Conservation (phyloP, 306 rosid species). For the Vigna reflexopilosa region DNA sequence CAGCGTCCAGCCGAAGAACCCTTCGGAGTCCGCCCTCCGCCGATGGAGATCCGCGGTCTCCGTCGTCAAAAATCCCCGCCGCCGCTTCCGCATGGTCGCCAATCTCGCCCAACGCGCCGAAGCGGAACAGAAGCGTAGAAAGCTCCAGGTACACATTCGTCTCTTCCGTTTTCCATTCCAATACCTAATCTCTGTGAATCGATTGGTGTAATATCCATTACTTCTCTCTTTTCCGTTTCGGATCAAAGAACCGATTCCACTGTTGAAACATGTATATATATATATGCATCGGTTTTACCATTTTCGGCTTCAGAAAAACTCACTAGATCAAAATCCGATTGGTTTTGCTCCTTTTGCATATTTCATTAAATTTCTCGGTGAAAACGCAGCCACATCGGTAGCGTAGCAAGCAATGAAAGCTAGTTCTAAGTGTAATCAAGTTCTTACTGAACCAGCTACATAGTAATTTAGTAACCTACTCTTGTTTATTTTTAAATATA, state of each 20-base stretch:
- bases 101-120: slow-evolving; percentile 88
- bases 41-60: slow-evolving; percentile 93
- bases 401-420: slow-evolving; percentile 7
- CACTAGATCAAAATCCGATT: not conserved
- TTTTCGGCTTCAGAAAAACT: not conserved
- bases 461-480: too few relatives aligned
- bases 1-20: slow-evolving; percentile 62
- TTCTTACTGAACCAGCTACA: not conserved
- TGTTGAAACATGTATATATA: not conserved
- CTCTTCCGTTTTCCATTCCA: not conserved
- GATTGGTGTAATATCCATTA: not conserved
- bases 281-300: not conserved
- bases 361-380: not conserved
- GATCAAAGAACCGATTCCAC: not conserved
- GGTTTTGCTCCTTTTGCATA: not conserved
- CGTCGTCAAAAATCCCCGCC: slow-evolving; percentile 86
- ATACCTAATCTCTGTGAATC: not conserved
- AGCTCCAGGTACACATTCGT: slow-evolving; percentile 59
- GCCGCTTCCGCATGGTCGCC: slow-evolving; percentile 92
- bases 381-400: not conserved
- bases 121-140: slow-evolving; percentile 60
- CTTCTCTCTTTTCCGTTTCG: not conserved
- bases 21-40: slow-evolving; percentile 62
- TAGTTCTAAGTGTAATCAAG: not conserved
- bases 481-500: too few relatives aligned